Evolutionary conservation across 345 rosid species (phyloP).

Genomic region (Linum trigynum): DNA sequence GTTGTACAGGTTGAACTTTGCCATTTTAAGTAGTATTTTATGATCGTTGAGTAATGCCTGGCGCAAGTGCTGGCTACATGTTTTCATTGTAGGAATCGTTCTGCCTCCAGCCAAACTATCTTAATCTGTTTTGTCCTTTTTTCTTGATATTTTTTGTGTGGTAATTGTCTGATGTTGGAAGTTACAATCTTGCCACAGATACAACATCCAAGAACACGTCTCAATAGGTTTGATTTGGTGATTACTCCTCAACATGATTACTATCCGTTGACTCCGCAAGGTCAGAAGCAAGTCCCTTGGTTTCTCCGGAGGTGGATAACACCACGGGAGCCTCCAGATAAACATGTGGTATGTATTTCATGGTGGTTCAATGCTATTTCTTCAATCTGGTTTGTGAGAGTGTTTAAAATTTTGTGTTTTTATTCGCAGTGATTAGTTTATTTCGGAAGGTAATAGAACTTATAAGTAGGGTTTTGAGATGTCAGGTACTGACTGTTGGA

Average conservation of each 20-base stretch:
- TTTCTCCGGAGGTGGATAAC: constrained; percentile 23
- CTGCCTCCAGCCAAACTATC: neutral
- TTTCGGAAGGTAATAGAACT: constrained; percentile 8
- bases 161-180: constrained; percentile 1
- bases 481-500: constrained; percentile 23
- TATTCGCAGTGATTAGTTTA: constrained; percentile 1
- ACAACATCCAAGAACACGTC: constrained; percentile 24
- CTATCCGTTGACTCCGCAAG: constrained; percentile 24
- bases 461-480: constrained; percentile 17
- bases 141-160: neutral
- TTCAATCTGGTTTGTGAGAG: no score
- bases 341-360: constrained; percentile 16
- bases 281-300: constrained; percentile 23
- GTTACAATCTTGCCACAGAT: constrained; percentile 18
- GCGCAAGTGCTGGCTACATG: neutral
- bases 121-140: neutral
- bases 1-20: constrained; percentile 20
- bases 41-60: neutral
- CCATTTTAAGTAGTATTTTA: neutral
- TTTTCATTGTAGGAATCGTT: neutral
- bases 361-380: constrained; percentile 12
- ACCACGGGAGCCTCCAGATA: constrained; percentile 22
- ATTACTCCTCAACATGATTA: constrained; percentile 24
- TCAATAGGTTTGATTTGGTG: constrained; percentile 24
- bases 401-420: neutral